Evolutionary conservation across 169 alveolate species (phyloP).

Genomic region (Plasmodium relictum): DNA sequence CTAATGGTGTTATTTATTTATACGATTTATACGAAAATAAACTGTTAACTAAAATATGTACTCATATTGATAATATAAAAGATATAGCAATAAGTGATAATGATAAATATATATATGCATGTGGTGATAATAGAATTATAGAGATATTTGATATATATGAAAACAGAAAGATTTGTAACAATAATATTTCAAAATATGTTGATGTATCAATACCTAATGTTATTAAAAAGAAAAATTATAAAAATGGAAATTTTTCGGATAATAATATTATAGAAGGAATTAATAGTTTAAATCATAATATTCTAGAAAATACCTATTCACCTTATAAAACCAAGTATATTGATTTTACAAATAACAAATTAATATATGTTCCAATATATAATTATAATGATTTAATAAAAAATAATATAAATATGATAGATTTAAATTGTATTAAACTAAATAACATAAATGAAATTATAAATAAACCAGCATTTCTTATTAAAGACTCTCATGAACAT

Average conservation of each 20-base stretch:
- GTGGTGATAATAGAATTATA: constrained; percentile 69
- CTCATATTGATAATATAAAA: constrained; percentile 55
- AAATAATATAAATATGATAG: constrained; percentile 56
- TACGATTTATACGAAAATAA: constrained; percentile 75
- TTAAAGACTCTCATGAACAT: constrained; percentile 59
- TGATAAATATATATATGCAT: constrained; percentile 75
- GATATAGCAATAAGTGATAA: constrained; percentile 71
- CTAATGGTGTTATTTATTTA: constrained; percentile 65
- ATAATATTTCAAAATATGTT: constrained; percentile 40
- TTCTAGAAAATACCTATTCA: constrained; percentile 22
- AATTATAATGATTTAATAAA: constrained; percentile 59
- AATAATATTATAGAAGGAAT: neutral
- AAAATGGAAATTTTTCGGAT: neutral
- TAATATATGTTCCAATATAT: constrained; percentile 55
- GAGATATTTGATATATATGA: constrained; percentile 65
- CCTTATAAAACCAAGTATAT: constrained; percentile 63
- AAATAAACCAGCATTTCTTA: constrained; percentile 35
- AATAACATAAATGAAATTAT: constrained; percentile 36
- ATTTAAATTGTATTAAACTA: constrained; percentile 41
- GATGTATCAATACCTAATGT: constrained; percentile 63
- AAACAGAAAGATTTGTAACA: constrained; percentile 29
- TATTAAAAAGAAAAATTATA: constrained; percentile 13
- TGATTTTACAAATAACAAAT: constrained; percentile 36
- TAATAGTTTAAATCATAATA: neutral
- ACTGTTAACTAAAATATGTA: constrained; percentile 44